These are phyloP conservation scores for Alternaria infectoria DNA, from an alignment of 2,329 filamentous ascomycete genomes.

Conservation along the genomic window DNA sequence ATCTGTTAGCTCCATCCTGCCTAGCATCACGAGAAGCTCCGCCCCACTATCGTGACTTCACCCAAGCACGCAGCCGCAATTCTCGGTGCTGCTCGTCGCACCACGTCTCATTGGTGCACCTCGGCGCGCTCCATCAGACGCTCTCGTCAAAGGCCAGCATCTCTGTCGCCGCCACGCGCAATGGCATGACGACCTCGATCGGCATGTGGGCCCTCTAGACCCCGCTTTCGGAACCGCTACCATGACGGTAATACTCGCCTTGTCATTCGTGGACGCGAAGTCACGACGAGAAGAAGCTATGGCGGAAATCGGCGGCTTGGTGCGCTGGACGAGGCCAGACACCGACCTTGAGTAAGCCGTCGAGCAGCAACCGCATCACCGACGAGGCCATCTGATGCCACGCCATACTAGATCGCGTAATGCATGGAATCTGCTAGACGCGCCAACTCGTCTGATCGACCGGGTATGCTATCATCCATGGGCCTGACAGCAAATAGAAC, in stretches of 20 bases:
- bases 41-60: constrained; percentile 15
- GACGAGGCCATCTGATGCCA: constrained; percentile 1
- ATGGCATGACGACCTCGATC: not conserved
- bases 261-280: constrained; percentile 21
- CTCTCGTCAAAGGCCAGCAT: not conserved
- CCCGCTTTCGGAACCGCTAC: constrained; percentile 25
- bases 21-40: constrained; percentile 11
- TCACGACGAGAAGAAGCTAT: constrained; percentile 12
- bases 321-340: constrained; percentile 10
- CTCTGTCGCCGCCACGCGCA: not conserved
- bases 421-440: not conserved
- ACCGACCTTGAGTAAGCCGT: constrained; percentile 11
- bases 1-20: constrained; percentile 27
- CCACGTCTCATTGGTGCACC: not conserved
- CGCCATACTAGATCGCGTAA: constrained; percentile 1
- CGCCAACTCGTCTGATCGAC: not conserved
- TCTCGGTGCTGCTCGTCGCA: not conserved
- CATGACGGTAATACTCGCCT: not conserved
- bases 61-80: not conserved
- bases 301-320: constrained; percentile 10
- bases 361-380: not conserved
- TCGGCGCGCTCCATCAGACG: not conserved
- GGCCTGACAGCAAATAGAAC: not conserved
- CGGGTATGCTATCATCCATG: not conserved
- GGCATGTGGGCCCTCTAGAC: constrained; percentile 18